Conservation (phyloP, 2,329 filamentous ascomycete species). For the Talaromyces piceae region DNA sequence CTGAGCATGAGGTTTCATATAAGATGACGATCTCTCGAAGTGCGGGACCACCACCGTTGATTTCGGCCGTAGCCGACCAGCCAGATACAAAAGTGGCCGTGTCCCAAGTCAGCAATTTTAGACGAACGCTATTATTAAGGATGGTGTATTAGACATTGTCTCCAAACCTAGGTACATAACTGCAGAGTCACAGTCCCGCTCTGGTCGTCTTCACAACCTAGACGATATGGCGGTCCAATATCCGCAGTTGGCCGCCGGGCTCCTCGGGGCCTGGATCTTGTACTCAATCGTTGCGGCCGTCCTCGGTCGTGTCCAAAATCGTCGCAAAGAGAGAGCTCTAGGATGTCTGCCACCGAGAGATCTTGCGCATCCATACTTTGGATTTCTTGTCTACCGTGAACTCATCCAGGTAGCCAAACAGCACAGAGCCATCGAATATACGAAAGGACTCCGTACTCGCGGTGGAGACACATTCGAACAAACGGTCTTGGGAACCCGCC, state of each 20-base stretch:
- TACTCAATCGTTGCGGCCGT: conserved; percentile 2
- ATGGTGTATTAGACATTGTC: too few species aligned
- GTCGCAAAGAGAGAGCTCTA: conserved; percentile 4
- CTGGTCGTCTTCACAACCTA: too few species aligned
- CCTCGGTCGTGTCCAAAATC: not conserved
- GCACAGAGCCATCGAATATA: not conserved
- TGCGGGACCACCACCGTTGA: too few species aligned
- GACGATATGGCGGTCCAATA: conserved; percentile 3
- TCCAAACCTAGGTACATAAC: too few species aligned
- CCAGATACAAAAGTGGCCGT: too few species aligned
- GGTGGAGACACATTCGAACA: conserved; percentile 6
- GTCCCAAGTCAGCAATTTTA: too few species aligned
- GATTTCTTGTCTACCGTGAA: not conserved
- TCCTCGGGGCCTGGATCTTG: not conserved
- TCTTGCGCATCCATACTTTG: not conserved
- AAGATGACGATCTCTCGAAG: too few species aligned
- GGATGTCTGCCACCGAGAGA: conserved; percentile 4
- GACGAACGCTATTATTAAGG: too few species aligned
- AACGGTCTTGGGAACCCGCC: not conserved
- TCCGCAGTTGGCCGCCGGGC: conserved; percentile 1
- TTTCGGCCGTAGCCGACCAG: too few species aligned
- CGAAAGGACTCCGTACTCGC: not conserved
- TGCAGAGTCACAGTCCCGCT: too few species aligned
- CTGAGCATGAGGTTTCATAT: too few species aligned
- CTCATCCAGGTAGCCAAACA: not conserved